Evolutionary conservation across 202 grass and related monocot species (phyloP), one percentile per base, ranked within the genome.

Genomic region (Saccharum hybrid): DNA sequence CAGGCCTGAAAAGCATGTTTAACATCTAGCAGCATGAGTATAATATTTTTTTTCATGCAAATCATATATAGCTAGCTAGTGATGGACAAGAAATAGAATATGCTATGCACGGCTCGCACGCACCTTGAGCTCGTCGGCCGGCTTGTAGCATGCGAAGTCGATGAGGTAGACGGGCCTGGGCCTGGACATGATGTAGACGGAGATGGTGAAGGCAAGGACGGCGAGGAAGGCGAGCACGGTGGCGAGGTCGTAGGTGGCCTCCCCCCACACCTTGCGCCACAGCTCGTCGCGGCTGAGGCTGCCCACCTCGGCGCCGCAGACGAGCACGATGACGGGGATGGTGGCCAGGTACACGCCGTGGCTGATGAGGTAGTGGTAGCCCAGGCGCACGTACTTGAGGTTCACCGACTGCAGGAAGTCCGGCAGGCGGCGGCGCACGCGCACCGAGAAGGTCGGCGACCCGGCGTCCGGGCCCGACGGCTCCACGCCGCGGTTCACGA

Each of bases 321-420:
- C 88, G 1, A 99, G 89, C 10, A 94, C 88, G 59, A 99, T 94
- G 74, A 92, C 88, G 0, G 96, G 96, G 72, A 99, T 91, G 79
- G 93, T 94, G 74, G 88, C 90, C 89, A 96, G 86, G 88, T 99
- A 99, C 69, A 99, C 84, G 22, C 85, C 96, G 74, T 99, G 96
- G 91, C 91, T 96, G 82, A 99, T 84, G 21, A 99, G 90, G 88
- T 99, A 96, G 88, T 86, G 96, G 91, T 99, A 99, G 8, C 96
- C 96, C 16, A 99, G 88, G 22, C 84, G 74, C 65, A 99, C 96
- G 85, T 99, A 96, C 88, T 99, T 96, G 59, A 99, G 89, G 91
- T 99, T 99, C 72, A 99, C 96, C 15, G 96, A 96, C 88, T 99
- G 96, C 63, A 96, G 38, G 40, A 99, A 99, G 83, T 99, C 96